phyloP scores from a whole-genome alignment of 78 protist species.

The Monosiga brevicollis region DNA sequence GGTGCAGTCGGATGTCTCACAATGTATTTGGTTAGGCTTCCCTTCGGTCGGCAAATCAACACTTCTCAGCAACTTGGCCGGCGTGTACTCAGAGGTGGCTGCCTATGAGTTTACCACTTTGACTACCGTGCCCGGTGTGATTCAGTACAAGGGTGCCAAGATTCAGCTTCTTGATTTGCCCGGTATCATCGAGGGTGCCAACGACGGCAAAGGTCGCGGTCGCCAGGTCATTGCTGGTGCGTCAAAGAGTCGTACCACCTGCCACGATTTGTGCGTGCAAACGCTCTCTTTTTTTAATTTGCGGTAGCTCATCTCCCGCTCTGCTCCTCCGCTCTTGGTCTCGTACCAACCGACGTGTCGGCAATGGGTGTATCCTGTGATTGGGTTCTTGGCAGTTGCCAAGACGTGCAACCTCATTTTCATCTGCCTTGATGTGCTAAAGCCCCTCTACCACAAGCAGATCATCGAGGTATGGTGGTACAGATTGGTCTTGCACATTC shows the following conservation, averaged over 20 bases:
- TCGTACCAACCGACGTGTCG: no score
- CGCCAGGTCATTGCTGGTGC: constrained; percentile 70
- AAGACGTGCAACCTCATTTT: constrained; percentile 91
- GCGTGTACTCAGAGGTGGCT: constrained; percentile 78
- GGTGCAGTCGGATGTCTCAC: background rate
- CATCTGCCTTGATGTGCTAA: constrained; percentile 90
- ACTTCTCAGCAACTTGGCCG: constrained; percentile 79
- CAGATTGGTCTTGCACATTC: background rate
- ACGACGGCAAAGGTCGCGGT: constrained; percentile 98
- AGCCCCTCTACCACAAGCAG: constrained; percentile 82
- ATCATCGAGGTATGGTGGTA: constrained; percentile 73
- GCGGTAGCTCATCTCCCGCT: constrained; percentile 18
- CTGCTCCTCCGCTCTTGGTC: no score
- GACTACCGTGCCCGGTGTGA: constrained; percentile 92
- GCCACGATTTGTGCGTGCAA: background rate
- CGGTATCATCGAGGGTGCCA: constrained; percentile 98
- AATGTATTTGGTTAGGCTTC: constrained; percentile 50
- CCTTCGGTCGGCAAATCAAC: constrained; percentile 98
- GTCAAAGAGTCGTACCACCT: background rate
- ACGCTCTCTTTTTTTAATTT: background rate
- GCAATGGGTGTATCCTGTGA: no score
- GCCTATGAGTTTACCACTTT: constrained; percentile 98
- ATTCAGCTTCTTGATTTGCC: constrained; percentile 89
- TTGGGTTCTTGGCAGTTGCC: constrained; percentile 91
- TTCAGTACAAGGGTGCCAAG: constrained; percentile 87